Base-by-base conservation (phyloP, 306 rosid species). In the Mucuna pruriens region DNA sequence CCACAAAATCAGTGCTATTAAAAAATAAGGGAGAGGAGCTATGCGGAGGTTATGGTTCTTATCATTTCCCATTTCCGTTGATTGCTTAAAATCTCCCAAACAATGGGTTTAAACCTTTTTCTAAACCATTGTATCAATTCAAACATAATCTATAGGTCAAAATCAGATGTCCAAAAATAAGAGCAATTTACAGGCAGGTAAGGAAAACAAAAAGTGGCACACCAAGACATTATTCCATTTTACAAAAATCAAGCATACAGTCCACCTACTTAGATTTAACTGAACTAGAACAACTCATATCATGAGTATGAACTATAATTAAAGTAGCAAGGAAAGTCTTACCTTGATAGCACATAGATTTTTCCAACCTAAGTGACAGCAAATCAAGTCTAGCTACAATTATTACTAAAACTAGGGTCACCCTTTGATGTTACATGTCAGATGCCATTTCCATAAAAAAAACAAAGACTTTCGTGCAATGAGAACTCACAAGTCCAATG, bases 401-500 rank as follows among this genome's bases (percentile, higher is more conserved):
- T 62, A 62, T 62, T 62, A 62, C 71, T 36, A 39, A 17, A 2
- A 33, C 13, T 33, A 34, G 25, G 65, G 25, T 58, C 65, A 62
- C 17, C 44, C 22, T 6, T 58, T 58, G 62, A 54, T 2, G 16
- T 23, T 9, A n/a, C 64, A 29, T 1, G 46, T 17, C 42, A 62
- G 19, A 36, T 34, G 36, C 16, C 29, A 25, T 65, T 31, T 12
- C 44, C 69, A 62, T 1, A 5, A 61, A 61, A 36, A 7, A 36
- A 0, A 29, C 40, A 13, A 64, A 64, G 48, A 36, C 13, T 8
- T n/a, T 34, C 3, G 7, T 36, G 71, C 8, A 36, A 38, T 36
- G 45, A 19, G n/a, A 65, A 65, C 72, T 65, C 72, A 65, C 72
- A 65, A 65, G 72, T 65, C 72, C 72, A 40, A 10, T 42, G 8